A percentile compares a stretch with the other conserved stretches of the same genome.
Evolutionary conservation across 2,329 filamentous ascomycete species (phyloP).

Genomic region (Mariannaea sp.): DNA sequence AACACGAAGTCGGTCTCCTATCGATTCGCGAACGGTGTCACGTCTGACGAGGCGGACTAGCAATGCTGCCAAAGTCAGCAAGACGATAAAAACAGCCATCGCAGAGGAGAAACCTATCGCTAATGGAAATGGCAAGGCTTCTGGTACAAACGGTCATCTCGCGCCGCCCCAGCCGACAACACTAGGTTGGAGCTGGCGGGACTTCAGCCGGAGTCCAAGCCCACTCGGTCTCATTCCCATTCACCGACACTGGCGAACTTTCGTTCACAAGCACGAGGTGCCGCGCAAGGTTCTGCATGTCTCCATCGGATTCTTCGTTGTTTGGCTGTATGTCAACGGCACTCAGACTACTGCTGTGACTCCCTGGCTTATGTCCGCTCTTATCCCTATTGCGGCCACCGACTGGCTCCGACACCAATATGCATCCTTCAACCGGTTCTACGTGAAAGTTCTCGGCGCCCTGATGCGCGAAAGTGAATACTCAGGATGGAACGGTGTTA

Average conservation of each 20-base stretch:
- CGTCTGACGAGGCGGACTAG: constrained; percentile 57
- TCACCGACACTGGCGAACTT: constrained; percentile 85
- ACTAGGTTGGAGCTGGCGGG: constrained; percentile 76
- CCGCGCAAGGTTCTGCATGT: constrained; percentile 92
- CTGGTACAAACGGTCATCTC: constrained; percentile 65
- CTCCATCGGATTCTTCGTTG: constrained; percentile 92
- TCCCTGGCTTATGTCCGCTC: constrained; percentile 77
- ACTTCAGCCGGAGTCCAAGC: constrained; percentile 88
- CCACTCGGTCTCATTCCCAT: constrained; percentile 94
- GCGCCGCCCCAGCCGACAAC: constrained; percentile 67
- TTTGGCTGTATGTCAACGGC: constrained; percentile 82
- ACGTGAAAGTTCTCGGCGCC: constrained; percentile 82
- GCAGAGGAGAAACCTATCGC: constrained; percentile 33
- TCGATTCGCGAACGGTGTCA: constrained; percentile 55
- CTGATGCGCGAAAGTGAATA: constrained; percentile 98
- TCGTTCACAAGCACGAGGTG: constrained; percentile 96
- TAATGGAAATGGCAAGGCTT: constrained; percentile 43
- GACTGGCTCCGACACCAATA: constrained; percentile 86
- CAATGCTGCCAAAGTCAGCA: constrained; percentile 39
- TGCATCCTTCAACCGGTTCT: constrained; percentile 80
- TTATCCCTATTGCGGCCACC: constrained; percentile 82
- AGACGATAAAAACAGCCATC: constrained; percentile 29
- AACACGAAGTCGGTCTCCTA: constrained; percentile 73
- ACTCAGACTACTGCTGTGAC: constrained; percentile 78
- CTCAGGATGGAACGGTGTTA: constrained; percentile 92